Conservation (phyloP, 108 stramenopile species). For the Skeletonema tropicum region DNA sequence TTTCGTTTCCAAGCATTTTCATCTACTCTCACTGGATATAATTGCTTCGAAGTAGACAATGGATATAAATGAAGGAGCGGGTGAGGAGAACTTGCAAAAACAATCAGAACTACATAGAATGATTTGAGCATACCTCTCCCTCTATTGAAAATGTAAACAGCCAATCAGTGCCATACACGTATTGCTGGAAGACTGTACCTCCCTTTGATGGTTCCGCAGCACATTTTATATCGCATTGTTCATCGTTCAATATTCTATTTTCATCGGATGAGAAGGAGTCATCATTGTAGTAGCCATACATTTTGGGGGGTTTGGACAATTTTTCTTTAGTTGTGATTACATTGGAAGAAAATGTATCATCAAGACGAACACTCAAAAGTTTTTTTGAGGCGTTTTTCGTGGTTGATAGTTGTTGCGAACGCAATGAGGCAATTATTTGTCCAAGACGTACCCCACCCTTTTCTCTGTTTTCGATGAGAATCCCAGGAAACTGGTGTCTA, state of each 20-base stretch:
- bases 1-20: conserved; percentile 21
- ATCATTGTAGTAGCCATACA: no score
- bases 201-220: neutral
- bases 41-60: no score
- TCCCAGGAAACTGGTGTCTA: conserved; percentile 28
- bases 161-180: conserved; percentile 22
- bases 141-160: conserved; percentile 11
- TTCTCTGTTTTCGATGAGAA: neutral
- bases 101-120: no score
- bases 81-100: no score
- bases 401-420: neutral
- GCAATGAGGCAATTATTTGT: no score
- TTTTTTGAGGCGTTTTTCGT: neutral
- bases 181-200: neutral
- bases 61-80: no score
- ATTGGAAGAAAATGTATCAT: conserved; percentile 27
- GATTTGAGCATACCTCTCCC: conserved; percentile 7
- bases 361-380: neutral
- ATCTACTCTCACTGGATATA: neutral
- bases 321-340: neutral
- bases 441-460: no score
- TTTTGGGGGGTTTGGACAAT: no score
- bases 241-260: no score
- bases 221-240: conserved; percentile 22
- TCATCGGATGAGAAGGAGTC: no score